Conservation (phyloP, 441 rosid species). For the Corymbia citriodora region DNA sequence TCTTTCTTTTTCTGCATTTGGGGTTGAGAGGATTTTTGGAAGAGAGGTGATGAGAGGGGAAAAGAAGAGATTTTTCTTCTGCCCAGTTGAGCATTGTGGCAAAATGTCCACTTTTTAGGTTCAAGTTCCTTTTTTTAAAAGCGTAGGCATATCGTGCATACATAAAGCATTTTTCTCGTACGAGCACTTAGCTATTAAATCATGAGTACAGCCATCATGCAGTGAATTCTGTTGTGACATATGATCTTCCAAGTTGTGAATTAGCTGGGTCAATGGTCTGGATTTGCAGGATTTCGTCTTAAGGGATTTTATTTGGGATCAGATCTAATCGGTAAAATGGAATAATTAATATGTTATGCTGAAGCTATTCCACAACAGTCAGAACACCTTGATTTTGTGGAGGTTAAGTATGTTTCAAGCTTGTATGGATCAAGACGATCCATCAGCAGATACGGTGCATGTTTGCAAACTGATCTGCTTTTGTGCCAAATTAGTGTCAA, state of each 20-base stretch:
- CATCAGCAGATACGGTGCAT: neutral
- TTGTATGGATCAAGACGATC: neutral
- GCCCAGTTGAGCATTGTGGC: neutral
- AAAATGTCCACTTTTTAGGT: neutral
- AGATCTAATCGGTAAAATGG: neutral
- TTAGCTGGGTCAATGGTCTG: neutral
- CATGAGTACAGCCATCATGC: neutral
- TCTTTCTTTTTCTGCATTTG: neutral
- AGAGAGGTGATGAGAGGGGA: neutral
- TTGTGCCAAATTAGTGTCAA: neutral
- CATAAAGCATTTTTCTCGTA: neutral
- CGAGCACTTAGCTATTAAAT: neutral
- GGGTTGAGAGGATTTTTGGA: neutral
- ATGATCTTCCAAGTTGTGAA: neutral
- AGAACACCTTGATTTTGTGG: neutral
- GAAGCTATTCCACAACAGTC: neutral
- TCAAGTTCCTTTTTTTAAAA: neutral
- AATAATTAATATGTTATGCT: neutral
- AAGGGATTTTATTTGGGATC: neutral
- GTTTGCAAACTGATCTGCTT: neutral
- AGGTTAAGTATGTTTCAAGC: neutral
- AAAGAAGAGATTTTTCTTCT: neutral
- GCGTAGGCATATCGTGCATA: neutral
- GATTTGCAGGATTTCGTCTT: neutral
- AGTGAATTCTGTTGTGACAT: neutral